Percentiles rank a stretch among this genome's conserved stretches.
These are phyloP conservation scores for Euphorbia celastroides DNA, from an alignment of 441 rosid genomes.

Conservation along the genomic window DNA sequence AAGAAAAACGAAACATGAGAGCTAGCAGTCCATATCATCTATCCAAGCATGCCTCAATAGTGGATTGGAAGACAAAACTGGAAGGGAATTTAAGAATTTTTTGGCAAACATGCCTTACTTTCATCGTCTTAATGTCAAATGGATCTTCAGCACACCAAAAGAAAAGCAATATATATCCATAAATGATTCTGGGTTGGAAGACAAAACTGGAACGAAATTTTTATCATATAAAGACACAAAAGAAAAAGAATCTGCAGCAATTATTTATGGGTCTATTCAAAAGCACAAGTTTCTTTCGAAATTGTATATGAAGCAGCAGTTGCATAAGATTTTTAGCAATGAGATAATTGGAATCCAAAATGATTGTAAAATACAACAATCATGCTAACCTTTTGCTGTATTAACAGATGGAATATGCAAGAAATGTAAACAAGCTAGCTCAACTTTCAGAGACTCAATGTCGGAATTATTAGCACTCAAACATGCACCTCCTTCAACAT, in stretches of 20 bases:
- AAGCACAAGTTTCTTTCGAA: not conserved
- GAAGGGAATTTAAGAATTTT: conserved; percentile 5
- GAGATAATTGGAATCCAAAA: not conserved
- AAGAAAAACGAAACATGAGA: too few relatives aligned
- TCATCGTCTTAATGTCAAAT: not conserved
- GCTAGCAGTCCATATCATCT: too few relatives aligned
- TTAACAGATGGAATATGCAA: conserved; percentile 67
- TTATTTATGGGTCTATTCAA: not conserved
- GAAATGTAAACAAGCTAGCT: conserved; percentile 81
- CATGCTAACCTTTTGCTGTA: conserved; percentile 65
- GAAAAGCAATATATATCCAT: not conserved
- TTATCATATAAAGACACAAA: not conserved
- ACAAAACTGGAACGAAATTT: not conserved
- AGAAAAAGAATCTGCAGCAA: not conserved
- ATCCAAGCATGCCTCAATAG: not conserved
- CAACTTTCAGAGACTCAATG: conserved; percentile 63
- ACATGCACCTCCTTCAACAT: conserved; percentile 36
- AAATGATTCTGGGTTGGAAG: not conserved
- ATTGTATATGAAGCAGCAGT: not conserved
- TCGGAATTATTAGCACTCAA: conserved; percentile 29
- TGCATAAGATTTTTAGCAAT: not conserved
- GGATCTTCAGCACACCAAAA: not conserved
- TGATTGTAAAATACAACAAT: not conserved
- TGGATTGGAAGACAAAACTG: not conserved
- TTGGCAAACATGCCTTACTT: not conserved